Conservation (phyloP, 352 stramenopile species). For the Pythium graminicola region DNA sequence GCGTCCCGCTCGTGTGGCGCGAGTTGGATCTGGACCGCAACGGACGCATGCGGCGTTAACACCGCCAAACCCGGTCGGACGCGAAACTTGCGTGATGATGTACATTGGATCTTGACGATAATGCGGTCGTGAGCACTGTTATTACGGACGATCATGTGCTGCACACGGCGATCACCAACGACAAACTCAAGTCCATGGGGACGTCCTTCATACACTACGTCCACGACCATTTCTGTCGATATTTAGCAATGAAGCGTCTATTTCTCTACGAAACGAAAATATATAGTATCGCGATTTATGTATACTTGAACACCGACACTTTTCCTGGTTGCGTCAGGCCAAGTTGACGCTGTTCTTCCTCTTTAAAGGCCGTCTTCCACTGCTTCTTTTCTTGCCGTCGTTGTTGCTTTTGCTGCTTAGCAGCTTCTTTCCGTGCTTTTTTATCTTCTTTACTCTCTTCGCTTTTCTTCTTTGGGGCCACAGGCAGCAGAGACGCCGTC, state of each 20-base stretch:
- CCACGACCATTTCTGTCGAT: not conserved
- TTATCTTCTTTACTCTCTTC: constrained; percentile 92
- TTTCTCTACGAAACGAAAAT: not conserved
- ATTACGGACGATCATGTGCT: constrained; percentile 15
- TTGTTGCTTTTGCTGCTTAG: constrained; percentile 91
- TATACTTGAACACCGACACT: constrained; percentile 76
- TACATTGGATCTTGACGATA: constrained; percentile 47
- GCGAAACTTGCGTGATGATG: constrained; percentile 30
- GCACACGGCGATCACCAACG: constrained; percentile 6
- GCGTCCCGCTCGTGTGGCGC: constrained; percentile 27
- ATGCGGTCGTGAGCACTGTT: constrained; percentile 3
- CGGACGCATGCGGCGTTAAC: not conserved
- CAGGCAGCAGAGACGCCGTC: constrained; percentile 1
- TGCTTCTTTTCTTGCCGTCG: constrained; percentile 93
- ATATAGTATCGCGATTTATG: constrained; percentile 10
- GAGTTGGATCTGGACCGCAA: constrained; percentile 27
- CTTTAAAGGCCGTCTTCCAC: constrained; percentile 89
- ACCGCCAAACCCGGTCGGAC: constrained; percentile 28
- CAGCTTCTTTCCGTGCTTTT: constrained; percentile 82
- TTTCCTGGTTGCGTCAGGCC: constrained; percentile 50
- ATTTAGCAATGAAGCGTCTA: too few species aligned
- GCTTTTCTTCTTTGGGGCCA: constrained; percentile 38
- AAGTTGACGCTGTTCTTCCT: constrained; percentile 85
- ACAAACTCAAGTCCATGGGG: constrained; percentile 14
- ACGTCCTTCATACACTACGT: constrained; percentile 13